Percentiles rank a stretch among this genome's conserved stretches.
Conservation (phyloP, 129 eudicot species). For the Cynara cardunculus region DNA sequence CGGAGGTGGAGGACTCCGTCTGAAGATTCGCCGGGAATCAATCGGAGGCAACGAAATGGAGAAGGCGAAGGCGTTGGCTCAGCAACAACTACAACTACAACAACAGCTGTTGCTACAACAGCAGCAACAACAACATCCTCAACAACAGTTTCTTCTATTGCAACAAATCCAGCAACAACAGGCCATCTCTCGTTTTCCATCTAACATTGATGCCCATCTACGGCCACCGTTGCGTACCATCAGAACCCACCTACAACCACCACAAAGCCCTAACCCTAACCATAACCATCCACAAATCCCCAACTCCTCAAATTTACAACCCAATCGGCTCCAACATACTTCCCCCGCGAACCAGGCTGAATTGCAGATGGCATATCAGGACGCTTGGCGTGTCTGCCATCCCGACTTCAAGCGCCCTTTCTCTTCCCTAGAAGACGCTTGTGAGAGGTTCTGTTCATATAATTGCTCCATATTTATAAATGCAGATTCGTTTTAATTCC, state of each 20-base stretch:
- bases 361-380: conserved; percentile 76
- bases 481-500: background rate
- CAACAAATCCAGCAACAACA: conserved; percentile 39
- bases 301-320: conserved; percentile 16
- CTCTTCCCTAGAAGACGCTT: conserved; percentile 79
- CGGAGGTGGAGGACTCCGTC: too few relatives aligned
- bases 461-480: background rate
- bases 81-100: conserved; percentile 29
- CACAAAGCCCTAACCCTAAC: conserved; percentile 18
- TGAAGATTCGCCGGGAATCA: conserved; percentile 9
- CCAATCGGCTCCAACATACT: conserved; percentile 14
- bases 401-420: conserved; percentile 89
- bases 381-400: conserved; percentile 86
- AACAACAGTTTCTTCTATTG: conserved; percentile 20
- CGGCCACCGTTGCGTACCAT: conserved; percentile 25
- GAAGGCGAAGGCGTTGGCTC: conserved; percentile 37
- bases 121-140: conserved; percentile 25
- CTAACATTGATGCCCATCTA: conserved; percentile 60
- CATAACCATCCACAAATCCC: conserved; percentile 31
- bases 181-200: conserved; percentile 67
- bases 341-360: conserved; percentile 35
- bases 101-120: conserved; percentile 30
- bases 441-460: conserved; percentile 52
- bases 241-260: conserved; percentile 9
- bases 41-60: conserved; percentile 31